Base-by-base conservation (phyloP, 2,329 filamentous ascomycete genomes). In the Triangularia verruculosa region DNA sequence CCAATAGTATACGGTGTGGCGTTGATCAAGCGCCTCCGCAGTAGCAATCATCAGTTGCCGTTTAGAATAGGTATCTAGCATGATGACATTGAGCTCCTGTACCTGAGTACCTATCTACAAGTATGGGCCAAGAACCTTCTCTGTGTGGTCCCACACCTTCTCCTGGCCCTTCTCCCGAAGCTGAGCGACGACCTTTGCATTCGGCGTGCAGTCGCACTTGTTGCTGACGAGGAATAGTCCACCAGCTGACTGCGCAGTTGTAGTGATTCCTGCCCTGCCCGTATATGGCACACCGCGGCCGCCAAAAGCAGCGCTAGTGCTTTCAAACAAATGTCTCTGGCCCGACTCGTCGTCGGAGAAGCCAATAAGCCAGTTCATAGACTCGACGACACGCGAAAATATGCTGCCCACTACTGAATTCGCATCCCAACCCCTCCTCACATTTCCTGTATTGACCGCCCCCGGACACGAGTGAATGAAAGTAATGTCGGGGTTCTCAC, bases 391-490 rank as follows among this genome's bases (percentile, higher is more conserved):
- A 25, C 56, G 47, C 47, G n/a, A 27, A 75, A 63, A 6, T 75
- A 13, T 73, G 75, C 76, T 30, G 28, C 67, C 62, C 68, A 43
- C 28, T 71, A 22, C 64, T 6, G 70, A 60, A 8, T 73, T 71
- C 1, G 6, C 17, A 9, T 51, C 9, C 15, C 62, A 12, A 3
- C 74, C 72, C 58, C 75, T 71, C 17, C 60, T 43, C 24, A 59
- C 57, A 11, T 59, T 59, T 13, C 57, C 57, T 24, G 57, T 59
- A 17, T n/a, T 28, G 9, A 59, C 57, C 11, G 43, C 27, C 13
- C 59, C 62, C n/a, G 77, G 76, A 62, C 68, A 73, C 2, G 72
- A 71, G 66, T 79, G 76, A 25, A 78, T 70, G 64, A 78, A 77
- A 0, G 71, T 72, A 4, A 78, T 67, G 20, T 65, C 25, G 2